Percentiles rank a stretch among this genome's conserved stretches.
Conservation (phyloP, 169 alveolate species). For the Cytauxzoon felis region DNA sequence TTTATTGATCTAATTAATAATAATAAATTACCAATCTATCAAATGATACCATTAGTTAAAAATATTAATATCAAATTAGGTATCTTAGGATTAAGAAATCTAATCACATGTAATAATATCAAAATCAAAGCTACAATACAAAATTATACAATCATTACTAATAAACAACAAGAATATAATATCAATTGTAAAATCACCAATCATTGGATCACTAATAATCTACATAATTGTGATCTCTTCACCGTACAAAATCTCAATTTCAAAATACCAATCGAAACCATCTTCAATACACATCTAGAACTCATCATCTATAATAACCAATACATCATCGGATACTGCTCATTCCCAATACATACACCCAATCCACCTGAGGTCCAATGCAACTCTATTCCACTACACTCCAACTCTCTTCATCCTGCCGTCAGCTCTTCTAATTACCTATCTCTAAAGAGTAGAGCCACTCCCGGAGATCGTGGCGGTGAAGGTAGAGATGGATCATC, state of each 20-base stretch:
- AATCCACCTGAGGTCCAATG: no score
- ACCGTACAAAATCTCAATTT: constrained; percentile 70
- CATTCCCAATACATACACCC: constrained; percentile 6
- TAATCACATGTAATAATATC: constrained; percentile 21
- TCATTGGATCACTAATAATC: constrained; percentile 73
- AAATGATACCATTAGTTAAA: constrained; percentile 79
- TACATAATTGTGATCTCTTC: constrained; percentile 80
- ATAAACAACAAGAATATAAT: constrained; percentile 58
- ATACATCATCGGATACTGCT: constrained; percentile 11
- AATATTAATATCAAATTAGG: constrained; percentile 69
- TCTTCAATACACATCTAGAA: constrained; percentile 81
- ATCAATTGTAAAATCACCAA: constrained; percentile 50
- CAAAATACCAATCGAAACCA: constrained; percentile 80
- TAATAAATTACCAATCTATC: constrained; percentile 76
- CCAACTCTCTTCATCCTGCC: no score
- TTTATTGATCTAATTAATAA: constrained; percentile 76
- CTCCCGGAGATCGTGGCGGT: no score
- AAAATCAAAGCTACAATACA: constrained; percentile 18
- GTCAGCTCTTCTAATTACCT: no score
- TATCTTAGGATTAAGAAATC: constrained; percentile 73
- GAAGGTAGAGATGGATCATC: no score
- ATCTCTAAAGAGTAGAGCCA: no score
- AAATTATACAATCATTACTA: constrained; percentile 56
- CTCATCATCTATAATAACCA: constrained; percentile 2
- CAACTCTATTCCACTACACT: no score